phyloP scores from a whole-genome alignment of 257 asterid species.

The Solanum okadae region DNA sequence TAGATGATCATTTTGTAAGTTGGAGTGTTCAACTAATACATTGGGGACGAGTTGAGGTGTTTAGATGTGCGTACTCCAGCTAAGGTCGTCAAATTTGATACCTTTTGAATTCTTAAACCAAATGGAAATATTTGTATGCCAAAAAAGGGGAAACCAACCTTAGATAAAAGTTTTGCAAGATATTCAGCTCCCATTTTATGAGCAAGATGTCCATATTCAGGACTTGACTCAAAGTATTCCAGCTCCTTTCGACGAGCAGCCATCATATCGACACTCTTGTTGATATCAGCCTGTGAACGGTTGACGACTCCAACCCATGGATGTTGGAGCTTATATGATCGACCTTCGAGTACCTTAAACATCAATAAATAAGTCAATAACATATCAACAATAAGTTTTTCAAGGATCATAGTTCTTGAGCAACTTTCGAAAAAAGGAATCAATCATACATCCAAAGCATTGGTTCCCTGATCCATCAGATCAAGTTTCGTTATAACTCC shows the following conservation, averaged over 20 bases:
- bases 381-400: not conserved
- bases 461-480: slow-evolving; percentile 94
- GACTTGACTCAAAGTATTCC: slow-evolving; percentile 89
- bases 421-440: not conserved
- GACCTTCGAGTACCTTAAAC: slow-evolving; percentile 87
- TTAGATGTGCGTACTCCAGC: not conserved
- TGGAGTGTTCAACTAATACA: not conserved
- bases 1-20: not conserved
- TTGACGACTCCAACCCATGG: slow-evolving; percentile 99
- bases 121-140: slow-evolving; percentile 2
- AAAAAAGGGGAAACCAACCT: slow-evolving; percentile 26
- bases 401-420: not conserved
- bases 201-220: slow-evolving; percentile 85
- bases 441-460: slow-evolving; percentile 79
- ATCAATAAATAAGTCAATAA: slow-evolving; percentile 6
- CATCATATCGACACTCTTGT: slow-evolving; percentile 82
- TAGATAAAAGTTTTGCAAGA: slow-evolving; percentile 82
- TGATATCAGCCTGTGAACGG: slow-evolving; percentile 97
- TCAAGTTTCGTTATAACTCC: slow-evolving; percentile 96
- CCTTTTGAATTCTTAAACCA: not conserved
- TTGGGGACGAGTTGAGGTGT: not conserved
- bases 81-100: not conserved
- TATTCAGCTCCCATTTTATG: slow-evolving; percentile 96
- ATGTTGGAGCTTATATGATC: slow-evolving; percentile 80
- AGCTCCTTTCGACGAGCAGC: slow-evolving; percentile 76